phyloP scores from a whole-genome alignment of 805 yeast genomes.

The Lachancea kluyveri region DNA sequence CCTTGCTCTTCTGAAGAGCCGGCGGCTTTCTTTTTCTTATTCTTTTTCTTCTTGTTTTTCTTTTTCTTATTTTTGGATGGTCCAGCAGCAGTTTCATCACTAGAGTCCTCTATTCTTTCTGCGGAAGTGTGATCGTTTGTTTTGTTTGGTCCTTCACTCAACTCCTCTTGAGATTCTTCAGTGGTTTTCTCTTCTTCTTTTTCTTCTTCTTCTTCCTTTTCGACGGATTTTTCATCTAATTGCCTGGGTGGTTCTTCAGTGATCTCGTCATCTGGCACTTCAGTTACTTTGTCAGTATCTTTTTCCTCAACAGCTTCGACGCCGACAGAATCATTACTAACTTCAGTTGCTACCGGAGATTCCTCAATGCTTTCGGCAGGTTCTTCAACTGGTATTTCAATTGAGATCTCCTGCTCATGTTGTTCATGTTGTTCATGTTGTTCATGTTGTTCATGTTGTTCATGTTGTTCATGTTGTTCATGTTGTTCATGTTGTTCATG shows the following conservation, averaged over 20 bases:
- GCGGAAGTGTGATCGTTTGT: constrained; percentile 35
- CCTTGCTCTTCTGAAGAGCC: too few species aligned
- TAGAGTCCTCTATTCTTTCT: constrained; percentile 55
- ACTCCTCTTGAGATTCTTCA: constrained; percentile 8
- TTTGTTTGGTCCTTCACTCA: too few species aligned
- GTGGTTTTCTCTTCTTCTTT: constrained; percentile 8
- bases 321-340: too few species aligned
- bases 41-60: constrained; percentile 27
- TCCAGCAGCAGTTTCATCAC: constrained; percentile 46
- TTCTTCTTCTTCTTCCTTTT: constrained; percentile 37
- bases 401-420: too few species aligned
- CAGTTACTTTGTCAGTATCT: constrained; percentile 4
- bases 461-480: too few species aligned
- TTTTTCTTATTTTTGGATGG: constrained; percentile 20
- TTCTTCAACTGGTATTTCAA: constrained; percentile 8
- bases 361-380: constrained; percentile 11
- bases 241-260: background rate
- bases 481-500: too few species aligned
- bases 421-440: too few species aligned
- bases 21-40: constrained; percentile 17
- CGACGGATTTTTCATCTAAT: constrained; percentile 4
- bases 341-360: constrained; percentile 5
- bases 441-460: too few species aligned
- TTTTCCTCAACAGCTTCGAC: too few species aligned
- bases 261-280: constrained; percentile 1